Evolutionary conservation across 108 stramenopile genomes (phyloP).

Genomic region (Parmales sp.): DNA sequence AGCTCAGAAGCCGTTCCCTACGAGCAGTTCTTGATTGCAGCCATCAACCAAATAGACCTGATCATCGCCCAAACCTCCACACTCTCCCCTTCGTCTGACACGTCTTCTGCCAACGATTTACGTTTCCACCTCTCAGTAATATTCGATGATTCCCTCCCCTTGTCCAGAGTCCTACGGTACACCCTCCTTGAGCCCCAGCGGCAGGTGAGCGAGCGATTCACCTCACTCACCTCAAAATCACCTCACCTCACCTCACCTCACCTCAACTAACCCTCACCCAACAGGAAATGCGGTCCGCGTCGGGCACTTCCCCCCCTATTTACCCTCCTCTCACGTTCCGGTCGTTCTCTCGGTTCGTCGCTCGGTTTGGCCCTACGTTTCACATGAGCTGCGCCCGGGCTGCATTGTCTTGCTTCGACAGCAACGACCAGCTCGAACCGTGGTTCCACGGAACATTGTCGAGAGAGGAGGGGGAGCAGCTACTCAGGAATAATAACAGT

Average conservation of each 20-base stretch:
- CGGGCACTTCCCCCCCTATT: neutral
- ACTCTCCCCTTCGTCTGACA: too few species aligned
- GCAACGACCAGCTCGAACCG: neutral
- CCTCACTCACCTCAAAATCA: too few species aligned
- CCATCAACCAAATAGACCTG: too few species aligned
- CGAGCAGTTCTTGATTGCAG: too few species aligned
- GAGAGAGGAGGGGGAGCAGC: neutral
- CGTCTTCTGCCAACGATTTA: too few species aligned
- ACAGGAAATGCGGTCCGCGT: neutral
- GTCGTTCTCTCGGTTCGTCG: neutral
- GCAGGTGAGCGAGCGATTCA: too few species aligned
- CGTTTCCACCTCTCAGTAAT: too few species aligned
- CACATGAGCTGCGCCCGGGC: neutral
- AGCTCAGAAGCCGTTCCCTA: too few species aligned
- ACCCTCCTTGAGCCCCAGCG: conserved; percentile 4
- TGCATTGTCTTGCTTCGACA: neutral
- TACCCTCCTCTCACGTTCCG: neutral
- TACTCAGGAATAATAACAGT: neutral
- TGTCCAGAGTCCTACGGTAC: neutral
- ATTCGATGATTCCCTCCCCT: too few species aligned
- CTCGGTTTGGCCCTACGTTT: neutral
- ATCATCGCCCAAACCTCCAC: too few species aligned
- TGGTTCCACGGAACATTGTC: conserved; percentile 3
- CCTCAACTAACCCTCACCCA: too few species aligned
- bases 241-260: too few species aligned